These are phyloP conservation scores for Xerocomus brunneocitrinus DNA, from an alignment of 768 basidiomycete genomes.

Conservation along the genomic window DNA sequence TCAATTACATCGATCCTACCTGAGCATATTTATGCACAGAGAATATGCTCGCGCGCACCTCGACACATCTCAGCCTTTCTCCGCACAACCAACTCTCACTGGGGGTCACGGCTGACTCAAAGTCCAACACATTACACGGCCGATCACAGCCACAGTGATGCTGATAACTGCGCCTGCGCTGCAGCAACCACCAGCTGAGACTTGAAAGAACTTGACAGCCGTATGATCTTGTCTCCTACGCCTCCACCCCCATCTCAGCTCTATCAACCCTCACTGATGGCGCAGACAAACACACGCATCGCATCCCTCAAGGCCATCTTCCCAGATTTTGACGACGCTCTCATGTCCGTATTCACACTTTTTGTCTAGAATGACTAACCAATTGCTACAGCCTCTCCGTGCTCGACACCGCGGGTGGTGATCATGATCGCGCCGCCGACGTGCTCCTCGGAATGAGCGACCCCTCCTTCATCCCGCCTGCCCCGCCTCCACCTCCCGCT, in stretches of 20 bases:
- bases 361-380: background rate
- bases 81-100: too few relatives aligned
- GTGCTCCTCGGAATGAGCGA: conserved; percentile 81
- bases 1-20: too few relatives aligned
- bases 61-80: too few relatives aligned
- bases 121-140: background rate
- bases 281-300: conserved; percentile 42
- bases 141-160: conserved; percentile 6
- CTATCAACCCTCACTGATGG: background rate
- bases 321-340: conserved; percentile 72
- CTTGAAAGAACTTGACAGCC: background rate
- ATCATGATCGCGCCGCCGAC: conserved; percentile 76
- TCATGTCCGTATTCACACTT: conserved; percentile 47
- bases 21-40: too few relatives aligned
- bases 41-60: too few relatives aligned
- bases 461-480: conserved; percentile 57
- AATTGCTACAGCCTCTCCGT: conserved; percentile 52
- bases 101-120: background rate
- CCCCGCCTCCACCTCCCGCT: background rate
- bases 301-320: conserved; percentile 63
- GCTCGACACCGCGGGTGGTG: conserved; percentile 62
- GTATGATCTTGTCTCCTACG: conserved; percentile 20
- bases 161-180: background rate
- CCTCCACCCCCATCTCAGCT: conserved; percentile 10
- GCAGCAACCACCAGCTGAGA: too few relatives aligned